phyloP scores from a whole-genome alignment of 2,329 filamentous ascomycete species.

The Clonostachys rosea region DNA sequence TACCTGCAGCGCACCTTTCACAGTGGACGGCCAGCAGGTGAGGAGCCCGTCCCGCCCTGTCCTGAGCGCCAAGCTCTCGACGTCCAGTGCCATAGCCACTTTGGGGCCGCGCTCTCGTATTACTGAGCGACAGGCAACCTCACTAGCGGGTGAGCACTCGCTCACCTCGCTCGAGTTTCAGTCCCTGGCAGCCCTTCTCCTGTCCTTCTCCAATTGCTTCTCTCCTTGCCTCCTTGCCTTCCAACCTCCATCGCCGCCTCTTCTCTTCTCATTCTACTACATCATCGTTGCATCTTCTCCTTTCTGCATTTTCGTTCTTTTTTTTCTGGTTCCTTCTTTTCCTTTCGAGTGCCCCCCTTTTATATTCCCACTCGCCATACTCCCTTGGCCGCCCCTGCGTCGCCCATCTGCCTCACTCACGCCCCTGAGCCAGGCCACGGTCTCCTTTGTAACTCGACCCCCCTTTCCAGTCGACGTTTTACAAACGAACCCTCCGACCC shows the following conservation, averaged over 20 bases:
- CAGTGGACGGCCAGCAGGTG: too few relatives aligned
- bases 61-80: too few relatives aligned
- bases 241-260: slow-evolving; percentile 13
- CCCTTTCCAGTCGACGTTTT: too few relatives aligned
- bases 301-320: slow-evolving; percentile 8
- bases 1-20: too few relatives aligned
- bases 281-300: not conserved
- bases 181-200: too few relatives aligned
- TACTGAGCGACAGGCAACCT: too few relatives aligned
- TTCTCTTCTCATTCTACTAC: slow-evolving; percentile 8
- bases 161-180: too few relatives aligned
- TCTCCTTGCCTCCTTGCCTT: not conserved
- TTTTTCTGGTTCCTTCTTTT: slow-evolving; percentile 17
- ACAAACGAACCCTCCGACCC: too few relatives aligned
- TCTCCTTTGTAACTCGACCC: not conserved
- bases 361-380: slow-evolving; percentile 16
- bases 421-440: not conserved
- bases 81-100: too few relatives aligned
- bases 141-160: too few relatives aligned
- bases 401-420: not conserved
- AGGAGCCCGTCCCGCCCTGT: too few relatives aligned
- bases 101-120: too few relatives aligned
- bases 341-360: slow-evolving; percentile 10
- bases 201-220: not conserved
- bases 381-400: slow-evolving; percentile 1